A percentile compares a stretch with the other conserved stretches of the same genome.
phyloP scores from a whole-genome alignment of 164 flowering plant species.

The Brasenia schreberi region DNA sequence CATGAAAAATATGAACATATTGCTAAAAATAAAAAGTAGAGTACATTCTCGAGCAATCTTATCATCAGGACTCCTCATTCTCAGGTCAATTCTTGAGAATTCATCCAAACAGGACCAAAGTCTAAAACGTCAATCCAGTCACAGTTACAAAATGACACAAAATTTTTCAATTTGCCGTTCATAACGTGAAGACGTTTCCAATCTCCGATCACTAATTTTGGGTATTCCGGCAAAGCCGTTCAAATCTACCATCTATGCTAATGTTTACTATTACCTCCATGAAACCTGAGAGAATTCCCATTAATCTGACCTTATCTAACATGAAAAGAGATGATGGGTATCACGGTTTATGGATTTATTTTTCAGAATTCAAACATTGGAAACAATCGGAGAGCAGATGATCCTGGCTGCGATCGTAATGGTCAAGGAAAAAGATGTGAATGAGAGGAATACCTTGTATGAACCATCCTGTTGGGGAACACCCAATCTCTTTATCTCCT shows the following conservation, averaged over 20 bases:
- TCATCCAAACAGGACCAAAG: not conserved
- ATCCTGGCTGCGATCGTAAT: not conserved
- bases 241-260: too few relatives aligned
- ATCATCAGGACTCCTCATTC: too few relatives aligned
- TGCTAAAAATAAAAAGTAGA: too few relatives aligned
- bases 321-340: not conserved
- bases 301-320: not conserved
- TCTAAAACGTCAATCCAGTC: not conserved
- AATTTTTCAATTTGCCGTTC: not conserved
- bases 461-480: constrained; percentile 72
- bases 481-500: constrained; percentile 79
- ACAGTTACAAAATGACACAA: not conserved
- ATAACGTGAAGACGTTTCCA: too few relatives aligned
- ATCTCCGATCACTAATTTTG: too few relatives aligned
- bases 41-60: too few relatives aligned
- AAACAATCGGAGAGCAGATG: not conserved
- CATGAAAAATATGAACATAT: too few relatives aligned
- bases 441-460: constrained; percentile 47
- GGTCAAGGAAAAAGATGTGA: not conserved
- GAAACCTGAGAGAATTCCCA: not conserved
- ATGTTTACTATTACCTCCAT: too few relatives aligned
- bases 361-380: not conserved
- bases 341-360: not conserved
- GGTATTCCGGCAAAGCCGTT: too few relatives aligned
- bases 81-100: too few relatives aligned